These are phyloP conservation scores for Abrus pulchellus DNA, from an alignment of 306 rosid genomes.

Conservation along the genomic window DNA sequence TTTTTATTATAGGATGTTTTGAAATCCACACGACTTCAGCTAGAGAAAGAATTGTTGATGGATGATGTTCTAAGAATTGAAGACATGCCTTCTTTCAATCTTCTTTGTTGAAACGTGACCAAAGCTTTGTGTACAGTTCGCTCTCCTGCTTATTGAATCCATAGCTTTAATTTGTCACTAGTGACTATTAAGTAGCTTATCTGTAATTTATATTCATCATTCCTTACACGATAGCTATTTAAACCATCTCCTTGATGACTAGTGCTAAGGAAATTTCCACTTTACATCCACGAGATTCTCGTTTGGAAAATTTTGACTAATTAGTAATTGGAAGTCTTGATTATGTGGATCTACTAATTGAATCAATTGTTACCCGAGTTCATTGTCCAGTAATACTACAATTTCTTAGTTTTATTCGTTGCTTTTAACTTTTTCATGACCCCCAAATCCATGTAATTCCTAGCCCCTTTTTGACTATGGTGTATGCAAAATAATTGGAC, in stretches of 20 bases:
- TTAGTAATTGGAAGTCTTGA: constrained; percentile 30
- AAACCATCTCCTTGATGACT: background rate
- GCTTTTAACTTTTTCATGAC: background rate
- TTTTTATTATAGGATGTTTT: constrained; percentile 67
- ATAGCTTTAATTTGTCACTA: background rate
- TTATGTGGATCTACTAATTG: constrained; percentile 12
- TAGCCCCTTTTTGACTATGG: background rate
- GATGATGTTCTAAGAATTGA: constrained; percentile 81
- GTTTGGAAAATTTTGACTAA: constrained; percentile 16
- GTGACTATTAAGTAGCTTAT: constrained; percentile 5
- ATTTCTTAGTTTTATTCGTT: background rate
- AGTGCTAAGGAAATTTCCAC: constrained; percentile 30
- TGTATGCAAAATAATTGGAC: background rate
- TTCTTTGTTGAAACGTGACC: constrained; percentile 64
- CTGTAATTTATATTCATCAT: constrained; percentile 26
- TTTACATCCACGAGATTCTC: constrained; percentile 1
- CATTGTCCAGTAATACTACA: background rate
- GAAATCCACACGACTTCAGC: constrained; percentile 74
- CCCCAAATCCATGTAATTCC: no score
- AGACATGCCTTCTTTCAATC: constrained; percentile 90
- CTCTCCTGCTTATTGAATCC: background rate
- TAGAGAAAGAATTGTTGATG: constrained; percentile 86
- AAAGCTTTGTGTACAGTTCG: constrained; percentile 4
- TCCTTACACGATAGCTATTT: constrained; percentile 27
- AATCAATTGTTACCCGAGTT: constrained; percentile 10